Evolutionary conservation across 2,329 filamentous ascomycete genomes (phyloP).

Genomic region (Annulohypoxylon truncatum): DNA sequence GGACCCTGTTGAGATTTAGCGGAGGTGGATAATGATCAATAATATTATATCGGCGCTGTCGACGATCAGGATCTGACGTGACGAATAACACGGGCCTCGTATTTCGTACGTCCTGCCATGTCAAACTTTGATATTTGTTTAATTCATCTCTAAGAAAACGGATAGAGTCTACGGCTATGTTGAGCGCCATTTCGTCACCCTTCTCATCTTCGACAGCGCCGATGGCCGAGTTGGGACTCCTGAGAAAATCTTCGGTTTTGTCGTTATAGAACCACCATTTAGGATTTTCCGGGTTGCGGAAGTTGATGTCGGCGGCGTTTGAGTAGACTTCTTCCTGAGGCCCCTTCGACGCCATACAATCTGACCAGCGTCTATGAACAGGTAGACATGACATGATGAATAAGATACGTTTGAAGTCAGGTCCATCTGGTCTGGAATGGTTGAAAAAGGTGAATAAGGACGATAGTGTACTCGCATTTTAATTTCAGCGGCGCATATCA

Average conservation of each 20-base stretch:
- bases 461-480: neutral
- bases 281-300: neutral
- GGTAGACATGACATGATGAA: neutral
- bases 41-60: neutral
- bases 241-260: neutral
- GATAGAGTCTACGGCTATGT: constrained; percentile 8
- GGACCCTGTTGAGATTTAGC: no score
- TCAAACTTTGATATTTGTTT: neutral
- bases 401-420: neutral
- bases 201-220: neutral
- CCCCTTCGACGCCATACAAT: neutral
- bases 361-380: neutral
- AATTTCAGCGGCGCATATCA: neutral
- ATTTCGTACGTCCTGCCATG: neutral
- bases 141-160: neutral
- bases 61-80: neutral
- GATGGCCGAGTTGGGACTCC: neutral
- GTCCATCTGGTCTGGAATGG: neutral
- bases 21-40: no score
- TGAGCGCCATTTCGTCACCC: neutral
- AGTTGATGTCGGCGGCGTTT: neutral
- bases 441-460: no score
- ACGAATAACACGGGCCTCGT: constrained; percentile 13
- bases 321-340: neutral
- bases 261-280: neutral